Evolutionary conservation across 768 basidiomycete genomes (phyloP).

Genomic region (Rhizopogon vinicolor): DNA sequence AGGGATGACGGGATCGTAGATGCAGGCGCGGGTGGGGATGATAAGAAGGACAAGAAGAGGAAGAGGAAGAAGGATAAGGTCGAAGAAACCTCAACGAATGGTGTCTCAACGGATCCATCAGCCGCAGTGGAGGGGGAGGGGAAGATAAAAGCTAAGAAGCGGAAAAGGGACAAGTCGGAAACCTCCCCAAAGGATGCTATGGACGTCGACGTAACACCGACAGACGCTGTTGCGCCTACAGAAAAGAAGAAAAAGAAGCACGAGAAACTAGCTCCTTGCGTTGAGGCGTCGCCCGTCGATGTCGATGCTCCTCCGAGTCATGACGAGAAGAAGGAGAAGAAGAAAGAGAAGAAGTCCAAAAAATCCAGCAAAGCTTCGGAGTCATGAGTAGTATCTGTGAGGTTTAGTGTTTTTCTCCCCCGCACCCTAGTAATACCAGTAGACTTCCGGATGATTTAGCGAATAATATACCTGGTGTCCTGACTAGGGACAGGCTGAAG

Average conservation of each 20-base stretch:
- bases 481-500: background rate
- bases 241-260: constrained; percentile 14
- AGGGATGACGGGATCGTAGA: constrained; percentile 11
- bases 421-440: too few species aligned
- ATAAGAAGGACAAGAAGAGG: constrained; percentile 11
- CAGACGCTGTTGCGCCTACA: constrained; percentile 8
- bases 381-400: background rate
- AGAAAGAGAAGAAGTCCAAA: constrained; percentile 16
- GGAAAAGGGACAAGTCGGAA: constrained; percentile 16
- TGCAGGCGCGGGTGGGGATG: constrained; percentile 7
- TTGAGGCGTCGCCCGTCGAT: constrained; percentile 8
- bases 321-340: constrained; percentile 11
- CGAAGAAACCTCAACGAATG: constrained; percentile 15
- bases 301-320: constrained; percentile 6
- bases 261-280: constrained; percentile 10
- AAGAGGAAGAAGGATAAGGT: constrained; percentile 27
- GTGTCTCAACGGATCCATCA: background rate
- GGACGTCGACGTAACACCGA: constrained; percentile 13
- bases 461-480: background rate
- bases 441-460: too few species aligned
- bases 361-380: constrained; percentile 5
- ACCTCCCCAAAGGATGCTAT: constrained; percentile 12
- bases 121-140: constrained; percentile 8
- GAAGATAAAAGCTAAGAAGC: constrained; percentile 16
- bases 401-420: background rate